A percentile compares a stretch with the other conserved stretches of the same genome.
Conservation (phyloP, 768 basidiomycete species). For the Steccherinum ochraceum region DNA sequence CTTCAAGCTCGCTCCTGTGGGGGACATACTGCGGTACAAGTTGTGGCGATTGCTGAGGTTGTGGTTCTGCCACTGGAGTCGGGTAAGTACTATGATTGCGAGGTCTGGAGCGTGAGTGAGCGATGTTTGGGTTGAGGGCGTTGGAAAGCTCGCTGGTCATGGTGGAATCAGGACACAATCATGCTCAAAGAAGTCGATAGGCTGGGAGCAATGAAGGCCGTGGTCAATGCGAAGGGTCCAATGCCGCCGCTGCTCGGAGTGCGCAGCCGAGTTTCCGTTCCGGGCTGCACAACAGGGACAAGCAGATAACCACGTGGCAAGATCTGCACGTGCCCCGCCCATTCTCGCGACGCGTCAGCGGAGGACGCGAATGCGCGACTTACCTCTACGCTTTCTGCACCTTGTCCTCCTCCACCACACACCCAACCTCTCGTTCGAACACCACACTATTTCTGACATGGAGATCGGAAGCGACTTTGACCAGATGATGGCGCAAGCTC, state of each 20-base stretch:
- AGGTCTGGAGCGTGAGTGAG: constrained; percentile 24
- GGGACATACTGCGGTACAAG: constrained; percentile 28
- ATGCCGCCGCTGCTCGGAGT: too few relatives aligned
- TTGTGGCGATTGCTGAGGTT: neutral
- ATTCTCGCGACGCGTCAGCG: constrained; percentile 35
- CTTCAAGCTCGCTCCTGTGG: constrained; percentile 60
- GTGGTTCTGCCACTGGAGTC: constrained; percentile 3
- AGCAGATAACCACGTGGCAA: constrained; percentile 19
- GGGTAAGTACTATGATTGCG: constrained; percentile 1
- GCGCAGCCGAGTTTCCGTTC: too few relatives aligned
- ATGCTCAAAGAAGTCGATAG: neutral
- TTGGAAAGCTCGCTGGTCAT: constrained; percentile 76
- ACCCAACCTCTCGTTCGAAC: neutral
- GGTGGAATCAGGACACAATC: constrained; percentile 3
- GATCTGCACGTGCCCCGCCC: neutral
- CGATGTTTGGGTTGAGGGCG: constrained; percentile 67
- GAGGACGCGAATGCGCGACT: constrained; percentile 16
- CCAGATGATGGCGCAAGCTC: constrained; percentile 28
- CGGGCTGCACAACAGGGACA: constrained; percentile 19
- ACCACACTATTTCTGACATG: neutral
- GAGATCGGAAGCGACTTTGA: constrained; percentile 25
- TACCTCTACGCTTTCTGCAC: constrained; percentile 1
- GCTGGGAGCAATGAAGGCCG: neutral
- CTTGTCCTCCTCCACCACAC: constrained; percentile 3
- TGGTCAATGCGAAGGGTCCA: neutral